Evolutionary conservation across 768 basidiomycete genomes (phyloP).

Genomic region (Neoboletus subvelutipes): DNA sequence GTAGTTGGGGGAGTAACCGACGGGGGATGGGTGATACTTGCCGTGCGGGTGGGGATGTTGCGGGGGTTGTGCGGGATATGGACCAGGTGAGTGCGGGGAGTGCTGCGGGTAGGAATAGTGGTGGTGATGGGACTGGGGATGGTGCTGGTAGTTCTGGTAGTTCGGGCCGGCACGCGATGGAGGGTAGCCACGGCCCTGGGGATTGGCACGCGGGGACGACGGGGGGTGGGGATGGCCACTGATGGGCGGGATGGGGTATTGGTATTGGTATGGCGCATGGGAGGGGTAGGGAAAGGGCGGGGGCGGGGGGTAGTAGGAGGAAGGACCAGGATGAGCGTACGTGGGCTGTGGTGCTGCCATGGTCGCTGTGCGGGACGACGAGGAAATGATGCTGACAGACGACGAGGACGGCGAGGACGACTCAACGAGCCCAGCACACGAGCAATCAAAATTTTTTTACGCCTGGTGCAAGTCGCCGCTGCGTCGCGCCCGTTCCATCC

Average conservation of each 20-base stretch:
- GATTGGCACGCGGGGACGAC: constrained; percentile 37
- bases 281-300: constrained; percentile 35
- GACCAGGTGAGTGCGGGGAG: constrained; percentile 29
- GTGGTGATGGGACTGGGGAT: constrained; percentile 28
- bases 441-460: constrained; percentile 13
- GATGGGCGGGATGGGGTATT: constrained; percentile 40
- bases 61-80: constrained; percentile 17
- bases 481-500: too few relatives aligned
- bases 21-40: constrained; percentile 24
- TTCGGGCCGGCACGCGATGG: constrained; percentile 38
- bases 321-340: constrained; percentile 31
- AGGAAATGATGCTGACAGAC: constrained; percentile 7
- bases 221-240: neutral
- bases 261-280: constrained; percentile 32
- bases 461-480: neutral
- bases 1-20: constrained; percentile 35
- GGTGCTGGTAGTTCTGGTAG: constrained; percentile 39
- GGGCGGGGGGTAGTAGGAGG: constrained; percentile 29
- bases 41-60: constrained; percentile 33
- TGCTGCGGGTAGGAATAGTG: constrained; percentile 34
- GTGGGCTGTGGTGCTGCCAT: constrained; percentile 28
- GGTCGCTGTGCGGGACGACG: constrained; percentile 7
- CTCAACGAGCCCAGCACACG: constrained; percentile 9
- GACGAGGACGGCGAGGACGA: constrained; percentile 8
- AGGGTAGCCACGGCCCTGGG: constrained; percentile 35